These are phyloP conservation scores for Penicillium atrosanguineum DNA, from an alignment of 495 filamentous ascomycete species.

Conservation along the genomic window DNA sequence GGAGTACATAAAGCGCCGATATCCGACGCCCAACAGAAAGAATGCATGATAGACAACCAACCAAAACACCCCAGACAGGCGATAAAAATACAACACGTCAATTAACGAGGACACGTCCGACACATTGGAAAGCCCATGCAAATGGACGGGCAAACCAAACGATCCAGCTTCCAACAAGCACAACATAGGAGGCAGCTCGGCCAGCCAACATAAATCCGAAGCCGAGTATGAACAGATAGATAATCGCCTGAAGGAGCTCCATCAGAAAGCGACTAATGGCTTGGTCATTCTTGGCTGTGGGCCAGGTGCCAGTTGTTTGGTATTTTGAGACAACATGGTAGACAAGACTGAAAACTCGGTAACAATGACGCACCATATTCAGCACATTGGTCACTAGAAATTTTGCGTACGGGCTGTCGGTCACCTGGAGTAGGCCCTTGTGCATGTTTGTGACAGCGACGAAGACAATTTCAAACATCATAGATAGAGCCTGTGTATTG, in stretches of 20 bases:
- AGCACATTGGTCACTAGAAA: conserved; percentile 28
- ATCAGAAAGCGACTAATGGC: conserved; percentile 30
- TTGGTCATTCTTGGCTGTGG: conserved; percentile 26
- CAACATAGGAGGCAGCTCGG: conserved; percentile 33
- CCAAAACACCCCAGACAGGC: not conserved
- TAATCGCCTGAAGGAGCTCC: conserved; percentile 35
- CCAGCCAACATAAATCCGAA: conserved; percentile 33
- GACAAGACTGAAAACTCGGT: conserved; percentile 30
- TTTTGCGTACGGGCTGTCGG: conserved; percentile 27
- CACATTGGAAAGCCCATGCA: conserved; percentile 31
- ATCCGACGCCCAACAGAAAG: not conserved
- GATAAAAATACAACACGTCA: not conserved
- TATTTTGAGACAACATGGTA: conserved; percentile 29
- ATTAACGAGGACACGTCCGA: conserved; percentile 26
- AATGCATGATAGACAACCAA: not conserved
- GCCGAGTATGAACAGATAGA: conserved; percentile 38
- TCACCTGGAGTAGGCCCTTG: conserved; percentile 18
- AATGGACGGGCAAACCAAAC: conserved; percentile 43
- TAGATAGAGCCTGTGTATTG: conserved; percentile 24
- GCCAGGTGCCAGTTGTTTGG: conserved; percentile 36
- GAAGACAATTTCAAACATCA: conserved; percentile 34
- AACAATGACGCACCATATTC: conserved; percentile 39
- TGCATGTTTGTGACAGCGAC: conserved; percentile 32
- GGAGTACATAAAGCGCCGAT: not conserved
- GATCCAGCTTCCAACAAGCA: conserved; percentile 41